Base-by-base conservation (phyloP, 129 eudicot genomes). In the Silybum marianum region DNA sequence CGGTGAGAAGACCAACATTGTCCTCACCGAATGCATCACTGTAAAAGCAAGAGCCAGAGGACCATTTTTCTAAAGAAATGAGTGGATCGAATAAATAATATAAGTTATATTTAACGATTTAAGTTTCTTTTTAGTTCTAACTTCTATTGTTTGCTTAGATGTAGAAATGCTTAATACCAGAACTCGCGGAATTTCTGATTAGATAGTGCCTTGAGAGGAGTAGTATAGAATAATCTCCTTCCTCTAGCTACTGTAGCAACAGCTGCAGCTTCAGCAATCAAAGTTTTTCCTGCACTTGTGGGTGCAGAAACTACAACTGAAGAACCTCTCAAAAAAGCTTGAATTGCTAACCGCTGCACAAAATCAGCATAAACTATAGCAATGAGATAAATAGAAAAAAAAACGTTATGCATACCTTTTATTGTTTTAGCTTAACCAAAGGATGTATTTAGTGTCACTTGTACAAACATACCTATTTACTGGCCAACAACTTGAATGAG, bases 221-320 rank as follows among this genome's bases (percentile, higher is more conserved):
- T 96, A 32, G 99, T 96, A 78, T 96, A 96, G 85, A 96, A 93
- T 22, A 96, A 65, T 87, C 92, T 93, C 86, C 88, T 93, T 72
- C 99, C 93, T 85, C 86, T 92, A 63, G 99, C 95, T 25, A 91
- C 91, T 0, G 98, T 93, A 34, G 99, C 99, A 79, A 91, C 98
- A 19, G 98, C 99, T 42, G 99, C 99, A 84, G 98, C 91, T 85
- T 96, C 99, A 14, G 99, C 99, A 76, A 93, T 93, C 84, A 96
- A 88, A 11, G 99, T 96, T 85, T 96, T 96, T 66, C 99, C 99
- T 60, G 98, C 91, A 87, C 99, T 96, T 18, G 99, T 96, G 21
- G 99, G 99, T 60, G 99, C 99, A 51, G 99, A 96, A 82, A 96
- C 99, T 71, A 96, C 99, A 78, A 96, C 93, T 22, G 99, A 96